Evolutionary conservation across 805 yeast genomes (phyloP).

Genomic region (Tetrapisispora phaffii): DNA sequence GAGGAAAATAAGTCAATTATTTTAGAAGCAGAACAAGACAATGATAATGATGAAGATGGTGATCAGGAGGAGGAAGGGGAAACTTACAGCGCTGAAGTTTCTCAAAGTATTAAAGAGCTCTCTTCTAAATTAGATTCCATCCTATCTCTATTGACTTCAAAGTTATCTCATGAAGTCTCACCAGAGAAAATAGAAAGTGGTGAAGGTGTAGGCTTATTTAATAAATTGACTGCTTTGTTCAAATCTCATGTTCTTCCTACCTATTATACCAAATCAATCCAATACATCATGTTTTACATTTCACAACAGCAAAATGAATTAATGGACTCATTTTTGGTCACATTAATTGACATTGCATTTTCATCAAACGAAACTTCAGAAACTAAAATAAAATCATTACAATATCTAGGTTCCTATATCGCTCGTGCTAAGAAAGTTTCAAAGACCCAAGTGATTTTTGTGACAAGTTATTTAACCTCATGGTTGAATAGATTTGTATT

Average conservation of each 20-base stretch:
- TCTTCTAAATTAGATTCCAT: conserved; percentile 66
- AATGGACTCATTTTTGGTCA: conserved; percentile 73
- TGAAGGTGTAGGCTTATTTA: conserved; percentile 58
- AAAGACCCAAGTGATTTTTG: conserved; percentile 65
- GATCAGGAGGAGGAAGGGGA: conserved; percentile 33
- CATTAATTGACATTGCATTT: conserved; percentile 75
- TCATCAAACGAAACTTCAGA: conserved; percentile 58
- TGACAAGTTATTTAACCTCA: conserved; percentile 68
- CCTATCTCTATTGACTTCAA: conserved; percentile 45
- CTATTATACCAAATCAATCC: conserved; percentile 81
- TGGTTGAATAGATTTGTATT: conserved; percentile 76
- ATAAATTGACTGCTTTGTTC: conserved; percentile 66
- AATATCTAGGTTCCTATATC: conserved; percentile 80
- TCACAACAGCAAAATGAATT: conserved; percentile 76
- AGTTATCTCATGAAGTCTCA: conserved; percentile 41
- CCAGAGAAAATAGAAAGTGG: conserved; percentile 45
- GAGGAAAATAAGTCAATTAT: conserved; percentile 27
- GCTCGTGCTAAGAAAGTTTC: conserved; percentile 75
- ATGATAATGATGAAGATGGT: conserved; percentile 26
- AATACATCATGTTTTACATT: conserved; percentile 69
- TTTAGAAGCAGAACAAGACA: conserved; percentile 27
- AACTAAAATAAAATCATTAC: conserved; percentile 79
- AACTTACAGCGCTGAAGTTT: conserved; percentile 39
- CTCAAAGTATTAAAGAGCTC: conserved; percentile 41
- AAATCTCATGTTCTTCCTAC: conserved; percentile 81